Evolutionary conservation across 2,329 filamentous ascomycete genomes (phyloP).

Genomic region (Pseudocercospora fuligena): DNA sequence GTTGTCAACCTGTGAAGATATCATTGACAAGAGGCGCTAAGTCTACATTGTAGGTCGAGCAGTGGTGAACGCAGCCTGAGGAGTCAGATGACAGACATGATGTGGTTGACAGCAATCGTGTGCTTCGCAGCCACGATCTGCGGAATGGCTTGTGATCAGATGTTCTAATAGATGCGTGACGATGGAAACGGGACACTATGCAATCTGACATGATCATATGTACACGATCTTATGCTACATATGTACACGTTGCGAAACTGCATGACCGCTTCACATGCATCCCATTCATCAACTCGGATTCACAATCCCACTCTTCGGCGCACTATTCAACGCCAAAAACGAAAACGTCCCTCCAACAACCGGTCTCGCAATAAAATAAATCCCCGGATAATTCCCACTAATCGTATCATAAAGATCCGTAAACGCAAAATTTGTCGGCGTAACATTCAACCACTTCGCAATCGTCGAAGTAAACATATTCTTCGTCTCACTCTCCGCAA

Average conservation of each 20-base stretch:
- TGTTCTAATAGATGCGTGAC: neutral
- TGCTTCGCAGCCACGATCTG: slow-evolving; percentile 1
- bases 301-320: slow-evolving; percentile 29
- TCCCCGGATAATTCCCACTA: slow-evolving; percentile 43
- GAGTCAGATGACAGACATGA: neutral
- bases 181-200: neutral
- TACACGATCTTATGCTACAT: no score
- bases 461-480: slow-evolving; percentile 54
- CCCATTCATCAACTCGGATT: neutral
- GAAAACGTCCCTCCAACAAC: slow-evolving; percentile 59
- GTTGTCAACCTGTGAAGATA: neutral
- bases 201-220: no score
- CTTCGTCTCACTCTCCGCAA: slow-evolving; percentile 49
- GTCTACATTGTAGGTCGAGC: neutral
- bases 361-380: slow-evolving; percentile 55
- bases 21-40: neutral
- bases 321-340: slow-evolving; percentile 47
- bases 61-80: neutral
- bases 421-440: slow-evolving; percentile 53
- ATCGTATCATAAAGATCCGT: slow-evolving; percentile 59
- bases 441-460: slow-evolving; percentile 56
- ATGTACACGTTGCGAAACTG: no score
- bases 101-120: slow-evolving; percentile 8
- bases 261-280: no score
- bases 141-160: slow-evolving; percentile 1